Evolutionary conservation across 208 protist species (phyloP), one percentile per base, ranked within the genome.

Genomic region (Leishmania guyanensis): DNA sequence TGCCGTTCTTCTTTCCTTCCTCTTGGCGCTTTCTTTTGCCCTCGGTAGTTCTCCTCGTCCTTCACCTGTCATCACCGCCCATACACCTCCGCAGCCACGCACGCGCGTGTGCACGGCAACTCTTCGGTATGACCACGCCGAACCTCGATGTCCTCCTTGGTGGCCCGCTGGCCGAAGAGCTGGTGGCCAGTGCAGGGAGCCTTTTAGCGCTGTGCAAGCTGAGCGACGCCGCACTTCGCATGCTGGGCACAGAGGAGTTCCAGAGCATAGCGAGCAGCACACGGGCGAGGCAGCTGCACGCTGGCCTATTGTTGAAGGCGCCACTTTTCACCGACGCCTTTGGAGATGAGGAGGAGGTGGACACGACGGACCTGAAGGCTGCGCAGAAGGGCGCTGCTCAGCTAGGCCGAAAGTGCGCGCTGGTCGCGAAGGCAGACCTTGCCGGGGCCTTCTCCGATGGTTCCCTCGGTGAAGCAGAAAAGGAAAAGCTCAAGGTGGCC

Each of bases 131-230:
- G 79, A 3, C 79, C 22, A 80, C 89, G 1, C 87, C 92, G 2
- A 97, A 97, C 70, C 85, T 95, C 5, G 84, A 82, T 29, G 88
- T 75, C 3, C 86, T 97, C 56, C 73, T 97, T 10, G 92, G 94
- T 26, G 12, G 75, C 29, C 58, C 72, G 36, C 78, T 97, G 36
- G 83, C 86, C 17, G 72, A 77, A 12, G 84, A 93, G 81, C 83
- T 97, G 9, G 54, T 92, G 48, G 36, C 66, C 20, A 86, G 83
- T 36, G 88, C 90, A 22, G 92, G 94, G 46, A 90, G 94, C 12
- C 81, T 96, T 64, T 77, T 86, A 26, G 72, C 50, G 66, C 77
- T 97, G 26, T 79, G 87, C n/a, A 84, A 85, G 26, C 80, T 96
- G n/a, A 93, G 83, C 43, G 91, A 95, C 77, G 78, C 86, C 6